Base-by-base conservation (phyloP, 441 rosid species). In the Macaranga tanarius region DNA sequence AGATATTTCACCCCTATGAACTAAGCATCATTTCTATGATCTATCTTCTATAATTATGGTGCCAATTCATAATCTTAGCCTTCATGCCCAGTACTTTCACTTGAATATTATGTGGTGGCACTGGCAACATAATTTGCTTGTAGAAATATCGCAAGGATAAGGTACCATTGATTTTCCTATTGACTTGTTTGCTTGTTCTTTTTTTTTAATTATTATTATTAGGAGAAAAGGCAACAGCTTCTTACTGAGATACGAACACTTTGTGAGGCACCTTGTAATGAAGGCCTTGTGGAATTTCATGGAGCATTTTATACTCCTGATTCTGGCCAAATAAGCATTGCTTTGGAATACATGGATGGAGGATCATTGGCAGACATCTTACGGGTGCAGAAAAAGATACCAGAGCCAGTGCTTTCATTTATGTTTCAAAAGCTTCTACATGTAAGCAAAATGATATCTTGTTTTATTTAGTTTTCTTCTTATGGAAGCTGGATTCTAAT, bases 161-260 rank as follows among this genome's bases (percentile, higher is more conserved):
- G 12, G 20, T 67, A 47, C n/a, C 52, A 58, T 65, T 23, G 22
- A 45, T 20, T 68, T 50, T 13, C 38, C 28, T 34, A 42, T 56
- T 65, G 62, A 60, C 55, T 69, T 65, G 10, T 5, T 56, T 26
- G 23, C 7, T 8, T 63, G 44, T 65, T 58, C 42, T 23, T 72
- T 15, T 23, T 67, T 10, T 73, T 65, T 79, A 66, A 54, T 73
- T 74, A 34, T 73, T 74, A 95, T 73, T 74, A 34, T 73, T 74
- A 95, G 97, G 96, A 95, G 89, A 92, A 91, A 85, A 87, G 99
- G 57, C 97, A 95, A 72, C 97, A 91, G 77, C 86, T 91, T 72
- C 87, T 92, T 67, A 92, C 96, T 9, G 96, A 89, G 87, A 95
- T 95, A 84, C 82, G 96, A 76, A 89, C 92, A 15, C 79, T 95